Evolutionary conservation across 163 green algal species (phyloP).

Genomic region (Chlamydomonas reinhardtii): DNA sequence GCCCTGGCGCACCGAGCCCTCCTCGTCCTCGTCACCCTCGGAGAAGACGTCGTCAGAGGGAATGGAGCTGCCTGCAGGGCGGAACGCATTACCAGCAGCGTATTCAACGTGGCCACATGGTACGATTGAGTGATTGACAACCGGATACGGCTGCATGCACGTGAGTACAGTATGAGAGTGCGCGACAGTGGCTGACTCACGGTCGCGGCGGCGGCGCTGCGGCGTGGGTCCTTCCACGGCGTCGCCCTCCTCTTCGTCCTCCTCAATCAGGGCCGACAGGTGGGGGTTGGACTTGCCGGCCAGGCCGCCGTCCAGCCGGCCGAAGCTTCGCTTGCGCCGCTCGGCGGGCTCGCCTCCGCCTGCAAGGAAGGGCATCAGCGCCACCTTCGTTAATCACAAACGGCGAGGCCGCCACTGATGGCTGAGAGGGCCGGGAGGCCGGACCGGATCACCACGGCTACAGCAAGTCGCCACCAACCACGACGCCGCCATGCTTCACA

Average conservation of each 20-base stretch:
- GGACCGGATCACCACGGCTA: too few species aligned
- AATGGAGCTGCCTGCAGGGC: not conserved
- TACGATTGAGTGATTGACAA: too few species aligned
- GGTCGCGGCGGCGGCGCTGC: constrained; percentile 43
- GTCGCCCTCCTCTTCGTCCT: constrained; percentile 58
- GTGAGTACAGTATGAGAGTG: too few species aligned
- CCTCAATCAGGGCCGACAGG: constrained; percentile 52
- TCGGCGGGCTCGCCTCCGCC: not conserved
- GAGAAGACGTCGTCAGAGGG: not conserved
- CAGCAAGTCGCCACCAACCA: too few species aligned
- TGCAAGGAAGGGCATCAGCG: not conserved
- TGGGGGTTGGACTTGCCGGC: constrained; percentile 1
- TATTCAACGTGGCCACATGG: too few species aligned
- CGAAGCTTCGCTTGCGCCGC: constrained; percentile 47
- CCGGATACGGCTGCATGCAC: too few species aligned
- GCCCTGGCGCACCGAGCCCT: not conserved
- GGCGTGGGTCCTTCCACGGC: constrained; percentile 42
- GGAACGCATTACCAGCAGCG: not conserved
- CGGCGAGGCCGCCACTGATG: too few species aligned
- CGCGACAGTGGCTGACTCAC: too few species aligned
- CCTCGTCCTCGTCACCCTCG: constrained; percentile 8
- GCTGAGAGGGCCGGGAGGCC: too few species aligned
- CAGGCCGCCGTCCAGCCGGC: not conserved
- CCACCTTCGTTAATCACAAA: too few species aligned
- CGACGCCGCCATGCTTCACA: too few species aligned